Conservation (phyloP, 352 stramenopile species). For the Phytophthora cryptogea region DNA sequence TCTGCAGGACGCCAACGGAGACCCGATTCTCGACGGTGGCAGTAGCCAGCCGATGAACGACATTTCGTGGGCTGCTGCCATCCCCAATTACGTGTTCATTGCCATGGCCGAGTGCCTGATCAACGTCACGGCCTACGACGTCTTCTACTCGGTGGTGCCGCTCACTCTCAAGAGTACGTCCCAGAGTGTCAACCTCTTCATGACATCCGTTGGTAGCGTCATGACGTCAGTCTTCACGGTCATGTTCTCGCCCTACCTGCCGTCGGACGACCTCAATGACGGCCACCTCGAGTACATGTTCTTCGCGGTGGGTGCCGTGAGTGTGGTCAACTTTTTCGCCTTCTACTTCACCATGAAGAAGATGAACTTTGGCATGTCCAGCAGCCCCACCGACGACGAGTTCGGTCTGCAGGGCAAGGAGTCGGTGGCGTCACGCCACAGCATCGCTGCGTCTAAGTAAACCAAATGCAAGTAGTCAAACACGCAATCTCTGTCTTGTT, state of each 20-base stretch:
- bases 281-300: slow-evolving; percentile 77
- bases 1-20: slow-evolving; percentile 35
- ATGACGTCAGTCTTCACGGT: slow-evolving; percentile 70
- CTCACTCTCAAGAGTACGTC: slow-evolving; percentile 57
- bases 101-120: slow-evolving; percentile 60
- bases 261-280: slow-evolving; percentile 59
- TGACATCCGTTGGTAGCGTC: slow-evolving; percentile 60
- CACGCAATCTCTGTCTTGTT: no score
- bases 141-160: slow-evolving; percentile 65
- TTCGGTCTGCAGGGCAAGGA: slow-evolving; percentile 22
- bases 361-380: slow-evolving; percentile 64
- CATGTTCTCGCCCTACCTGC: slow-evolving; percentile 62
- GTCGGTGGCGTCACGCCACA: slow-evolving; percentile 29
- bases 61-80: slow-evolving; percentile 50
- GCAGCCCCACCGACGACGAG: slow-evolving; percentile 4
- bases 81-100: slow-evolving; percentile 46
- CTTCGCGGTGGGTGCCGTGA: slow-evolving; percentile 53
- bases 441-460: slow-evolving; percentile 31
- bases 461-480: no score
- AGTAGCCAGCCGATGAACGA: slow-evolving; percentile 60
- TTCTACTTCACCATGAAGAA: slow-evolving; percentile 58
- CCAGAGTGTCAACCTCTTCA: slow-evolving; percentile 64
- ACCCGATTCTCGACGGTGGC: slow-evolving; percentile 28
- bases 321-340: slow-evolving; percentile 55
- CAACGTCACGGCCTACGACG: slow-evolving; percentile 64